These are phyloP conservation scores for Pseudogymnoascus sp. DNA, from an alignment of 2,329 filamentous ascomycete genomes.

Conservation along the genomic window DNA sequence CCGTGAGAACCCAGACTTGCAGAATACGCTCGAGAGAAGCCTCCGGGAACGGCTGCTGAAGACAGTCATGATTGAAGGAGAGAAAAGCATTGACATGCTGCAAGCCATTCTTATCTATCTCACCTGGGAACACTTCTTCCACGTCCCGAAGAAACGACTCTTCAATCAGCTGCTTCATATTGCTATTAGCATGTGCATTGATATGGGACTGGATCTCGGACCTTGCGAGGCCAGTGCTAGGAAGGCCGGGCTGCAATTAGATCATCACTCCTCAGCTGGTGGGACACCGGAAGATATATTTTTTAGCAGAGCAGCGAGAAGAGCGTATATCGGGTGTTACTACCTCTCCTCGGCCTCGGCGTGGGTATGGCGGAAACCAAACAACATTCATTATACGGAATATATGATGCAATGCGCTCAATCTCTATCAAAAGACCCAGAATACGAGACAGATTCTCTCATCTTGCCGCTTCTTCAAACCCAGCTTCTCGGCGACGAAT, in stretches of 20 bases:
- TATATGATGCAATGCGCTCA: slow-evolving; percentile 19
- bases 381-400: slow-evolving; percentile 13
- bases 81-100: slow-evolving; percentile 24
- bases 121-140: slow-evolving; percentile 19
- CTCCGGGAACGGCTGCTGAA: background rate
- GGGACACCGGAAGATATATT: background rate
- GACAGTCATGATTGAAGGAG: slow-evolving; percentile 14
- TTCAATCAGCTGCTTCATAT: slow-evolving; percentile 19
- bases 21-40: background rate
- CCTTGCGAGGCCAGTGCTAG: slow-evolving; percentile 12
- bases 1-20: background rate
- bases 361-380: slow-evolving; percentile 16
- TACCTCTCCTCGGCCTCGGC: slow-evolving; percentile 18
- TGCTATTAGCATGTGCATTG: slow-evolving; percentile 19
- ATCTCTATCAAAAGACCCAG: slow-evolving; percentile 16
- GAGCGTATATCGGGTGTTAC: slow-evolving; percentile 19
- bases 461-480: slow-evolving; percentile 20
- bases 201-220: slow-evolving; percentile 17
- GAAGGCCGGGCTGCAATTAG: slow-evolving; percentile 9
- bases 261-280: background rate
- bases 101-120: slow-evolving; percentile 24
- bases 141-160: slow-evolving; percentile 19
- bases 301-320: slow-evolving; percentile 11
- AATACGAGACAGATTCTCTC: slow-evolving; percentile 21
- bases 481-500: slow-evolving; percentile 19